A percentile compares a stretch with the other conserved stretches of the same genome.
These are phyloP conservation scores for Candida xyloterini DNA, from an alignment of 805 yeast genomes.

Conservation along the genomic window DNA sequence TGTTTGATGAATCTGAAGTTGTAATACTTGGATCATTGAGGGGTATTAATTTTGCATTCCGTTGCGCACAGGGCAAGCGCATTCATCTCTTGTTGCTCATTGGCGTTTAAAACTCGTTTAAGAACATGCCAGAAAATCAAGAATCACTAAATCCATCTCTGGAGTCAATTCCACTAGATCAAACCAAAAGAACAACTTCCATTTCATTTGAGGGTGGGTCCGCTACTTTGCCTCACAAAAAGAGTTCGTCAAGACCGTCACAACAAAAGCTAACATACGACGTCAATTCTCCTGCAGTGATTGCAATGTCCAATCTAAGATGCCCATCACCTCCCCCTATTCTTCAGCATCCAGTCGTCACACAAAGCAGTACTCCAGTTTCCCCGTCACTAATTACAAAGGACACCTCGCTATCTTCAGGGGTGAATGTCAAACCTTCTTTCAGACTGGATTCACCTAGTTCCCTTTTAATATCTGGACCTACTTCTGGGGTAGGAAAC, in stretches of 20 bases:
- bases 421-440: background rate
- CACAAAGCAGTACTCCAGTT: conserved; percentile 18
- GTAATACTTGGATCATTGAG: background rate
- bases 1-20: conserved; percentile 1
- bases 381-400: conserved; percentile 8
- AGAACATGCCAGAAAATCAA: conserved; percentile 5
- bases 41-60: background rate
- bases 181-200: conserved; percentile 6
- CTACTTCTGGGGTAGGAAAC: background rate
- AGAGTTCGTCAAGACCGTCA: conserved; percentile 13
- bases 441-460: conserved; percentile 4
- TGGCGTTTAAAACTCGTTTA: conserved; percentile 1
- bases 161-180: background rate
- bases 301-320: conserved; percentile 56
- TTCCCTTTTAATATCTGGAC: conserved; percentile 1
- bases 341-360: conserved; percentile 35
- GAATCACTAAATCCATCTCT: background rate
- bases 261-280: conserved; percentile 14
- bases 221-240: conserved; percentile 20
- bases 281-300: conserved; percentile 44
- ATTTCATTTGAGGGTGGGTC: conserved; percentile 20
- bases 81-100: conserved; percentile 1
- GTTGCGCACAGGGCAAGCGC: conserved; percentile 4
- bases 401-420: conserved; percentile 2
- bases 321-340: conserved; percentile 78